Evolutionary conservation across 1,139 yeast genomes (phyloP).

Genomic region (Wickerhamiella pararugosa): DNA sequence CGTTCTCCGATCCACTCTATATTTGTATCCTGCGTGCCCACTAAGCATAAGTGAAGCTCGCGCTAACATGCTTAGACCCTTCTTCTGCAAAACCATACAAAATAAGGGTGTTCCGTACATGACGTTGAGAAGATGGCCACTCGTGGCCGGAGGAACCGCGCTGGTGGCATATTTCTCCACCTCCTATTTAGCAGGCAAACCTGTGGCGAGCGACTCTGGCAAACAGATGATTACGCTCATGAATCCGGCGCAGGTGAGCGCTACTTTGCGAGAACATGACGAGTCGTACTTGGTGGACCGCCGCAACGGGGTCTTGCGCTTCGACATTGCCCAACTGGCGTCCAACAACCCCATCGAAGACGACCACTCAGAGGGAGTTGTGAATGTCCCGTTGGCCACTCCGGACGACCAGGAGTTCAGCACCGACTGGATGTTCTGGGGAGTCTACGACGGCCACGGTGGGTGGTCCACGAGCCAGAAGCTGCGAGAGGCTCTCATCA

Average conservation of each 20-base stretch:
- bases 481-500: constrained; percentile 63
- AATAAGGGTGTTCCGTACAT: neutral
- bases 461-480: constrained; percentile 90
- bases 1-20: no score
- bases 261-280: constrained; percentile 54
- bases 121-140: constrained; percentile 7
- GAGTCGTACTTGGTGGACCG: constrained; percentile 70
- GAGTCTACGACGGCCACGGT: constrained; percentile 93
- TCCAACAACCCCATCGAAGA: constrained; percentile 93
- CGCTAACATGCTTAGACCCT: no score
- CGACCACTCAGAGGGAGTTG: constrained; percentile 74
- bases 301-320: constrained; percentile 83
- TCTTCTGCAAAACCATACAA: no score
- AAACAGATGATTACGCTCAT: constrained; percentile 21
- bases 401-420: constrained; percentile 24
- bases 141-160: constrained; percentile 7
- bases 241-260: constrained; percentile 61
- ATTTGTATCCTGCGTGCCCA: no score
- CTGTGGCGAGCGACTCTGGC: constrained; percentile 9
- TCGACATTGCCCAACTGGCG: constrained; percentile 80
- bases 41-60: no score
- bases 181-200: neutral
- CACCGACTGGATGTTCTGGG: constrained; percentile 91
- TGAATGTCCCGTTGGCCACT: constrained; percentile 54
- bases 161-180: constrained; percentile 5